A percentile compares a stretch with the other conserved stretches of the same genome.
phyloP scores from a whole-genome alignment of 345 rosid species.

The Luvunga scandens region DNA sequence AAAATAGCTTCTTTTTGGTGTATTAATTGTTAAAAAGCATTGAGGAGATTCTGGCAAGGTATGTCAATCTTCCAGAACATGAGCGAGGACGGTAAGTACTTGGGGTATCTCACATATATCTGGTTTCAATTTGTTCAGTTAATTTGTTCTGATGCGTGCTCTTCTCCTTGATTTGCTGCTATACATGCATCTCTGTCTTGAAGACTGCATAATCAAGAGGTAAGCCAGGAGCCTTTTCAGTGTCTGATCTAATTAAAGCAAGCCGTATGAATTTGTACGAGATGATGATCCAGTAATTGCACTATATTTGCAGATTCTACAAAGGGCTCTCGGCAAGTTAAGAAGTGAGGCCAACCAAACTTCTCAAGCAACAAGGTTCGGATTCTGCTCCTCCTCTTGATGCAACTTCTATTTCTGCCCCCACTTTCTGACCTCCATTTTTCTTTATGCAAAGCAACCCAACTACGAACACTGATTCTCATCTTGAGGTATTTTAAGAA shows the following conservation, averaged over 20 bases:
- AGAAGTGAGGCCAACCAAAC: constrained; percentile 24
- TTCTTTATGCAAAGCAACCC: constrained; percentile 10
- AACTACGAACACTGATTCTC: constrained; percentile 10
- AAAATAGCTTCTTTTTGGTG: background rate
- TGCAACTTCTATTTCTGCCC: no score
- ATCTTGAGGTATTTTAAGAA: constrained; percentile 25
- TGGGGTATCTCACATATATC: no score
- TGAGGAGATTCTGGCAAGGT: constrained; percentile 42
- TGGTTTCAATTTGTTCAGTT: background rate
- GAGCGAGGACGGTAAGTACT: constrained; percentile 42
- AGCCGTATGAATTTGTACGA: background rate
- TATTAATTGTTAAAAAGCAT: constrained; percentile 30
- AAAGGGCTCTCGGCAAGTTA: constrained; percentile 29
- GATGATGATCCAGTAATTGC: background rate
- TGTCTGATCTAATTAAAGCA: background rate
- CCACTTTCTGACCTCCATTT: no score
- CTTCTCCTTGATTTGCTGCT: no score
- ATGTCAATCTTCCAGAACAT: constrained; percentile 42
- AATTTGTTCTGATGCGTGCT: background rate
- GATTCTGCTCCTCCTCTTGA: background rate
- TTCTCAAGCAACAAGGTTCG: constrained; percentile 22
- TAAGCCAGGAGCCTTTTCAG: background rate
- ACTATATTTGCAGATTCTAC: constrained; percentile 24
- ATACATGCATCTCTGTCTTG: background rate
- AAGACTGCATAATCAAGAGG: constrained; percentile 35